Percentiles rank a stretch among this genome's conserved stretches.
Evolutionary conservation across 768 basidiomycete species (phyloP).

Genomic region (Fomitopsis serialis): DNA sequence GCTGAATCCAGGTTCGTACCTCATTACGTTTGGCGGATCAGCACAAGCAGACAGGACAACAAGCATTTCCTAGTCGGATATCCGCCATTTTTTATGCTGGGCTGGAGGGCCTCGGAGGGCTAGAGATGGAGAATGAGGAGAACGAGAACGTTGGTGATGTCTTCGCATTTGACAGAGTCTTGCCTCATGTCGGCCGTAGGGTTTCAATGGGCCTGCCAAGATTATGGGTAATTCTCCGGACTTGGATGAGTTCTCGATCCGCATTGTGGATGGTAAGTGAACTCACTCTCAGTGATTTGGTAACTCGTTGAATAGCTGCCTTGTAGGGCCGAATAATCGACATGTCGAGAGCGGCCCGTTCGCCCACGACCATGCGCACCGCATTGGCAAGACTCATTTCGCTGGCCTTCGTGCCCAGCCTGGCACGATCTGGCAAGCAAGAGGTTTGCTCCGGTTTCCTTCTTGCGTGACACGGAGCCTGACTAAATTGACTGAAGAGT

Average conservation of each 20-base stretch:
- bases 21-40: background rate
- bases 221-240: conserved; percentile 73
- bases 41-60: conserved; percentile 15
- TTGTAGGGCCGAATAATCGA: conserved; percentile 53
- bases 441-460: conserved; percentile 42
- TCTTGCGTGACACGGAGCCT: background rate
- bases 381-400: conserved; percentile 68
- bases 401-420: conserved; percentile 54
- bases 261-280: conserved; percentile 67
- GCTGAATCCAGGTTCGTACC: conserved; percentile 51
- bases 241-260: conserved; percentile 77
- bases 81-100: conserved; percentile 87
- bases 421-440: conserved; percentile 80
- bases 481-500: conserved; percentile 36
- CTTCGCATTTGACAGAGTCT: background rate
- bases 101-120: conserved; percentile 77
- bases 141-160: conserved; percentile 60
- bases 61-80: conserved; percentile 49
- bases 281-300: background rate
- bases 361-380: conserved; percentile 49
- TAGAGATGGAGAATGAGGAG: conserved; percentile 77
- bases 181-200: conserved; percentile 38
- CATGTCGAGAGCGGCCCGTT: conserved; percentile 50
- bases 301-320: background rate
- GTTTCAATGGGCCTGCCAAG: conserved; percentile 62